Conservation (phyloP, 2,329 filamentous ascomycete species). For the Colletotrichum chrysophilum region DNA sequence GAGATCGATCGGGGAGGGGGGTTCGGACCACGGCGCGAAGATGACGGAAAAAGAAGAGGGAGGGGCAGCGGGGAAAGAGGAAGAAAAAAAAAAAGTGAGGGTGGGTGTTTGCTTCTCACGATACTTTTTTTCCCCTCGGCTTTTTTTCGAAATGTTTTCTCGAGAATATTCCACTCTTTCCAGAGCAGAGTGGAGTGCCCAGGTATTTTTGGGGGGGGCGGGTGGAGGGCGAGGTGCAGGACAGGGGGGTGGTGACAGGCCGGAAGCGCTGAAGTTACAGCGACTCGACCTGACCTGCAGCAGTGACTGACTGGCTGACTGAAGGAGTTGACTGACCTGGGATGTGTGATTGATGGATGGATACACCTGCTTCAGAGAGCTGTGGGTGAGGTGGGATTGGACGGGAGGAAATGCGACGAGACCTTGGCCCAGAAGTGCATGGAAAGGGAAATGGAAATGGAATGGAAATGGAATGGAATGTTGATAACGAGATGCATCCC, state of each 20-base stretch:
- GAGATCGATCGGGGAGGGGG: conserved; percentile 8
- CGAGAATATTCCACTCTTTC: conserved; percentile 15
- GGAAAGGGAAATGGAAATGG: not conserved
- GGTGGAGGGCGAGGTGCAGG: not conserved
- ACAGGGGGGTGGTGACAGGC: not conserved
- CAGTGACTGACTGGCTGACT: not conserved
- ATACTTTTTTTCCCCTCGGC: not conserved
- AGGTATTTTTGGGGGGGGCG: not conserved
- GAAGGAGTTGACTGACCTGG: not conserved
- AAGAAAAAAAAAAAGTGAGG: not conserved
- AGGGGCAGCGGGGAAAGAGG: not conserved
- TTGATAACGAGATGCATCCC: not conserved
- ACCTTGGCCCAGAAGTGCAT: not conserved
- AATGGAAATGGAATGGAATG: no score
- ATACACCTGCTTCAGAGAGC: no score
- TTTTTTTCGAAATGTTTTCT: conserved; percentile 2
- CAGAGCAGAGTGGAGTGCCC: not conserved
- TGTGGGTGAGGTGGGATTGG: not conserved
- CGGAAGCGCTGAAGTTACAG: not conserved
- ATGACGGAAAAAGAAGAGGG: not conserved
- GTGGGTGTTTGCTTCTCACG: not conserved
- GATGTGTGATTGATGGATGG: not conserved
- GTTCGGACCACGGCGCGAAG: not conserved
- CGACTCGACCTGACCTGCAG: not conserved
- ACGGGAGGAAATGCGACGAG: not conserved